Evolutionary conservation across 1,139 yeast genomes (phyloP).

Genomic region (Candida sanyaensis): DNA sequence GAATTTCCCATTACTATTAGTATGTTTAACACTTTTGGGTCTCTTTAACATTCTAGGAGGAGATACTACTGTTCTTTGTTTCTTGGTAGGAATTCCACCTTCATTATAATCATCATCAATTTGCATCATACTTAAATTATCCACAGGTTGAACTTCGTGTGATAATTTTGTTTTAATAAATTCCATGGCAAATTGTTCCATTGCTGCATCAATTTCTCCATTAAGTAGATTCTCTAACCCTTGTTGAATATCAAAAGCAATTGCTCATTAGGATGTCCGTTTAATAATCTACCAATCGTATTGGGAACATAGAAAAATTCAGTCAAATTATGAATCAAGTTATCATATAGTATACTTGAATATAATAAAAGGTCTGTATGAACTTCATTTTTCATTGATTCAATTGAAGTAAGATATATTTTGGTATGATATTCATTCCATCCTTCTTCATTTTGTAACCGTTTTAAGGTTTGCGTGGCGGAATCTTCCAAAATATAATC

Average conservation of each 20-base stretch:
- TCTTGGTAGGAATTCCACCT: slow-evolving; percentile 7
- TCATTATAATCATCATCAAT: slow-evolving; percentile 7
- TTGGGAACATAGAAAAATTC: slow-evolving; percentile 21
- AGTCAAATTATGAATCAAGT: slow-evolving; percentile 31
- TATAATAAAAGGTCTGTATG: slow-evolving; percentile 57
- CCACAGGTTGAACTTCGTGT: background rate
- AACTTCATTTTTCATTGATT: slow-evolving; percentile 44
- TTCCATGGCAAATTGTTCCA: slow-evolving; percentile 30
- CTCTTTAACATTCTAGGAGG: slow-evolving; percentile 20
- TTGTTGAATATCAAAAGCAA: slow-evolving; percentile 13
- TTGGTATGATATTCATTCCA: slow-evolving; percentile 52
- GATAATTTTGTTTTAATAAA: slow-evolving; percentile 29
- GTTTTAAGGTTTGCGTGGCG: slow-evolving; percentile 40
- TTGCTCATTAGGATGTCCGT: background rate
- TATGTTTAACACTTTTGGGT: slow-evolving; percentile 31
- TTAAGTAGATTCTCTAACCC: slow-evolving; percentile 31
- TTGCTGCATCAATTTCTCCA: slow-evolving; percentile 39
- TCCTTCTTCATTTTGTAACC: slow-evolving; percentile 51
- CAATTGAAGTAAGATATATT: slow-evolving; percentile 41
- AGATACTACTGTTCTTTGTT: slow-evolving; percentile 6
- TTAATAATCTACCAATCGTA: slow-evolving; percentile 6
- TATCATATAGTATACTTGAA: slow-evolving; percentile 52
- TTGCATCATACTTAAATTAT: slow-evolving; percentile 5
- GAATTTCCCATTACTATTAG: slow-evolving; percentile 9
- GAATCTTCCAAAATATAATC: slow-evolving; percentile 50